Evolutionary conservation across 495 filamentous ascomycete species (phyloP).

Genomic region (Neurospora sp.): DNA sequence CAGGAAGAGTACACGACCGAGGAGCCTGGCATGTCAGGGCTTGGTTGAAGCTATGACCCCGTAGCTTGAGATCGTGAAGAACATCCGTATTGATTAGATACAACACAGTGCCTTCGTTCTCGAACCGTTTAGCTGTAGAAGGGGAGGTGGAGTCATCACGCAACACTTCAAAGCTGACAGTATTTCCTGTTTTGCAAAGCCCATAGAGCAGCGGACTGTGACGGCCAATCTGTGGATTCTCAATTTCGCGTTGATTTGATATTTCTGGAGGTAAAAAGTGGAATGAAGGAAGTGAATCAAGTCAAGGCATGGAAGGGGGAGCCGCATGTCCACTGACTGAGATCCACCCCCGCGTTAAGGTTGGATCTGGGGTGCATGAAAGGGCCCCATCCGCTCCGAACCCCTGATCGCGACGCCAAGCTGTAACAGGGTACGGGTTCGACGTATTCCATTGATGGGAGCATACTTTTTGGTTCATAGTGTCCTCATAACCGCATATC

Average conservation of each 20-base stretch:
- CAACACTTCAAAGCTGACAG: background rate
- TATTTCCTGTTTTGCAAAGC: background rate
- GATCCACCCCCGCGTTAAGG: background rate
- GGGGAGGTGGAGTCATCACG: background rate
- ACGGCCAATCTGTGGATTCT: background rate
- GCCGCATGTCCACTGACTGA: background rate
- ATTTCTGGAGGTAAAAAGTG: background rate
- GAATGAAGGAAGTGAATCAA: background rate
- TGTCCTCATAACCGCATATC: background rate
- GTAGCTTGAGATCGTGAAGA: too few relatives aligned
- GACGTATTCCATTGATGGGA: background rate
- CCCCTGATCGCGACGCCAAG: background rate
- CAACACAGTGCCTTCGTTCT: background rate
- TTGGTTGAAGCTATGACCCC: too few relatives aligned
- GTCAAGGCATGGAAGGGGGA: background rate
- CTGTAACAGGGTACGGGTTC: background rate
- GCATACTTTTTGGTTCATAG: background rate
- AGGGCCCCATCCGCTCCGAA: background rate
- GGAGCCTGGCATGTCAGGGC: too few relatives aligned
- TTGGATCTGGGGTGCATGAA: background rate
- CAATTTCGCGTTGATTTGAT: background rate
- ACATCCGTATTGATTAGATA: too few relatives aligned
- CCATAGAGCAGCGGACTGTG: background rate
- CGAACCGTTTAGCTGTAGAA: background rate
- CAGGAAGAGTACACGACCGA: too few relatives aligned